Conservation (phyloP, 345 rosid species). For the Dipteronia sinensis region DNA sequence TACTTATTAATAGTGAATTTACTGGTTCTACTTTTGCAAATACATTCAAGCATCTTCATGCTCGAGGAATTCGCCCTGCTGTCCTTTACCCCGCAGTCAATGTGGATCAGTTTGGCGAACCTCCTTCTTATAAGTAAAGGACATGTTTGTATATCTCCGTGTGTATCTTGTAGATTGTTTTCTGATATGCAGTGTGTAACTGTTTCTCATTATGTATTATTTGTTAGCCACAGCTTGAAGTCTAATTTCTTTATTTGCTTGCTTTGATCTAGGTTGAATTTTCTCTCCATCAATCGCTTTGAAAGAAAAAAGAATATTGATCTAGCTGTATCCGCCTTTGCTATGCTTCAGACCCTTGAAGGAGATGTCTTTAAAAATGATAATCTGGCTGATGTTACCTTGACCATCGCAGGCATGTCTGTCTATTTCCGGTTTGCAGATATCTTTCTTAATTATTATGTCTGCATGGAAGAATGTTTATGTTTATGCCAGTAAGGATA, state of each 20-base stretch:
- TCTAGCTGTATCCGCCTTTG: slow-evolving; percentile 87
- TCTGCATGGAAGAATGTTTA: background rate
- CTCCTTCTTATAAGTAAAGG: slow-evolving; percentile 54
- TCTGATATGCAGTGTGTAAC: background rate
- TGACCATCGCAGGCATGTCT: slow-evolving; percentile 75
- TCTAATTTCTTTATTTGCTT: slow-evolving; percentile 3
- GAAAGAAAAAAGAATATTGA: slow-evolving; percentile 90
- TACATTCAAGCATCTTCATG: slow-evolving; percentile 80
- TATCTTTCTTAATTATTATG: background rate
- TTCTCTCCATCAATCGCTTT: slow-evolving; percentile 86
- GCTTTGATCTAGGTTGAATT: slow-evolving; percentile 63
- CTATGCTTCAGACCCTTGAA: slow-evolving; percentile 52
- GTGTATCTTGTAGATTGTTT: slow-evolving; percentile 24
- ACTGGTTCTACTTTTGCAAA: slow-evolving; percentile 82
- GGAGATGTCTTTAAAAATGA: slow-evolving; percentile 29
- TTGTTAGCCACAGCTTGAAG: background rate
- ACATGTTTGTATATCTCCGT: slow-evolving; percentile 35
- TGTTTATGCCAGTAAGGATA: background rate
- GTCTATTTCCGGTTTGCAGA: slow-evolving; percentile 8
- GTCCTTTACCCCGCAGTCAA: slow-evolving; percentile 93
- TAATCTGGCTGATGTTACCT: slow-evolving; percentile 46
- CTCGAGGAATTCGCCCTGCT: slow-evolving; percentile 65
- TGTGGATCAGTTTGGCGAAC: slow-evolving; percentile 71
- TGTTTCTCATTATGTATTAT: slow-evolving; percentile 1
- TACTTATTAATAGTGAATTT: slow-evolving; percentile 86